Percentiles rank a stretch among this genome's conserved stretches.
Conservation (phyloP, 768 basidiomycete genomes). For the Rhodotorula diobovata region DNA sequence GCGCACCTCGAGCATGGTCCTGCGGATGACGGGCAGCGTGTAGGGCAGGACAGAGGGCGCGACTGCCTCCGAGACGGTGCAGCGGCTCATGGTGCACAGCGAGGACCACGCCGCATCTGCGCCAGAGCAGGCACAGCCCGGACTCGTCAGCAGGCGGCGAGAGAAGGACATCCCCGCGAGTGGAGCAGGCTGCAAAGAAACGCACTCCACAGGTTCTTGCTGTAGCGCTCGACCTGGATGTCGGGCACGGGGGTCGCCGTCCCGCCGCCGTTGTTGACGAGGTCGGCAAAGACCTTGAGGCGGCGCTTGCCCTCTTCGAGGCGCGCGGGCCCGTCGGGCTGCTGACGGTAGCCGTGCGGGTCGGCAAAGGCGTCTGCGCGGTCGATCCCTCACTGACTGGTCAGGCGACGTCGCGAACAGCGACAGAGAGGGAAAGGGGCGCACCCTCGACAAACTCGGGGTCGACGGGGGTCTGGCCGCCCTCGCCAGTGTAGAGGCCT, state of each 20-base stretch:
- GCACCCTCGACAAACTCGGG: conserved; percentile 4
- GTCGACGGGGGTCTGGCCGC: neutral
- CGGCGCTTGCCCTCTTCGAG: conserved; percentile 21
- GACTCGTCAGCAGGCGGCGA: neutral
- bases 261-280: conserved; percentile 32
- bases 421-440: neutral
- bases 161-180: neutral
- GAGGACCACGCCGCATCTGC: conserved; percentile 20
- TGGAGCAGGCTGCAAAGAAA: neutral
- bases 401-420: neutral
- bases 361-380: neutral
- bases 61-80: conserved; percentile 17
- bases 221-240: conserved; percentile 28
- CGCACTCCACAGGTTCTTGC: conserved; percentile 25
- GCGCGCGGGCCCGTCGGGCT: conserved; percentile 7
- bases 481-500: conserved; percentile 33
- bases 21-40: conserved; percentile 30
- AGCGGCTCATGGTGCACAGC: conserved; percentile 31
- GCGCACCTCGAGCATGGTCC: conserved; percentile 30
- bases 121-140: neutral
- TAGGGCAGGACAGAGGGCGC: conserved; percentile 24
- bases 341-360: conserved; percentile 30
- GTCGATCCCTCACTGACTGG: neutral
- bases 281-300: conserved; percentile 18
- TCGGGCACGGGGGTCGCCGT: conserved; percentile 8